Base-by-base conservation (phyloP, 1,284 basidiomycete genomes). In the Schizopora paradoxa region DNA sequence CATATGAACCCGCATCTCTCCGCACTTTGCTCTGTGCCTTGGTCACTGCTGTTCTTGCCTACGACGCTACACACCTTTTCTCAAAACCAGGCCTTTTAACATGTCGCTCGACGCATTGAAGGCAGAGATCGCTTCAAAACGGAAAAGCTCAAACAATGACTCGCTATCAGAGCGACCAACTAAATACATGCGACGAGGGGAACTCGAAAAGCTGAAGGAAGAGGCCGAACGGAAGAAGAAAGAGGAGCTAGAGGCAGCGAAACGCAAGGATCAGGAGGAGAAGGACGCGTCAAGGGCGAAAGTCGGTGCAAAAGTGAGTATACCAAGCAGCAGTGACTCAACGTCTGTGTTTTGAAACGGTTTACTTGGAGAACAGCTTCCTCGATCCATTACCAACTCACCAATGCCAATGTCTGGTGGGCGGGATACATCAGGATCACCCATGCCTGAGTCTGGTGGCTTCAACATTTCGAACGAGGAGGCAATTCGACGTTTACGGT, bases 381-480 rank as follows among this genome's bases (percentile, higher is more conserved):
- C 66, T 50, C 67, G 64, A 38, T 61, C 68, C 7, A 53, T 64
- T 41, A 70, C 73, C 28, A 61, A 67, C 16, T 74, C 74, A 5
- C 72, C 72, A 38, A 58, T 54, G 44, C 65, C 66, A 46, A 48
- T 57, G 59, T 44, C 61, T 11, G 41, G 43, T 11, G 44, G 32
- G 10, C 16, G 42, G 23, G 33, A 40, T 14, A 22, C 36, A 45
- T 69, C 72, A 19, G 63, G 68, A 49, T 70, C 76, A 4, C 71
- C 75, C 42, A 68, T 77, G 59, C 75, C 78, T 47, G 75, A 81
- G 53, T 70, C 73, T 2, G 52, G 52, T 8, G 50, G 61, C 1
- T 97, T 94, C 72, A 93, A 92, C 62, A 88, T 98, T 41, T 91
- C 94, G 1, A 90, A 92, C 48, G 88, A 93, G 50, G 96, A 99